phyloP scores from a whole-genome alignment of 1,284 basidiomycete genomes.

The Trametes pubescens region DNA sequence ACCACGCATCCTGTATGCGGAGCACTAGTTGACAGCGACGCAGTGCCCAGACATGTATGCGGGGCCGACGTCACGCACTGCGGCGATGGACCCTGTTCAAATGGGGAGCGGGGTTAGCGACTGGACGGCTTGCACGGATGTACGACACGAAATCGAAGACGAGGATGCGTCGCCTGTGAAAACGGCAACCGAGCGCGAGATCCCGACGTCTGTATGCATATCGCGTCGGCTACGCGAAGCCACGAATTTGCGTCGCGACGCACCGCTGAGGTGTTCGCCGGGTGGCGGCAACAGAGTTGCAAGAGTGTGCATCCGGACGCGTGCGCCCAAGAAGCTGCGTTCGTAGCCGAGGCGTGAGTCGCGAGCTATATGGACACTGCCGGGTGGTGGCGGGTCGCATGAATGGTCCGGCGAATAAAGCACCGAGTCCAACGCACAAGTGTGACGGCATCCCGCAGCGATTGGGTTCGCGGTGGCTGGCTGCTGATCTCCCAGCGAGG shows the following conservation, averaged over 20 bases:
- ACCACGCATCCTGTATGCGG: neutral
- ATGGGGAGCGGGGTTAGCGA: neutral
- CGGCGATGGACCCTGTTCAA: neutral
- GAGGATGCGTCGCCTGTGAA: conserved; percentile 3
- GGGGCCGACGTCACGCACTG: neutral
- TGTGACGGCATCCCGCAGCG: conserved; percentile 2
- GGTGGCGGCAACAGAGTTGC: neutral
- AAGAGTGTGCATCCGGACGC: neutral
- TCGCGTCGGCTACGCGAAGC: neutral
- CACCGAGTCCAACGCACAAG: neutral
- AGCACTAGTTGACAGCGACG: neutral
- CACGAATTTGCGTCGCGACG: neutral
- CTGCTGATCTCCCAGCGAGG: conserved; percentile 1
- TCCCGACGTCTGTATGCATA: conserved; percentile 1
- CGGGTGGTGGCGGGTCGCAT: neutral
- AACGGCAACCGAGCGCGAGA: conserved; percentile 7
- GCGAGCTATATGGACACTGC: neutral
- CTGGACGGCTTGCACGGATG: neutral
- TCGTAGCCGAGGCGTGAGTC: neutral
- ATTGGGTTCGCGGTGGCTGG: neutral
- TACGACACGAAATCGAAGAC: neutral
- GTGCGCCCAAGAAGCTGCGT: neutral
- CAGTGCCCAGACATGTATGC: neutral
- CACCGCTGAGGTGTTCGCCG: neutral
- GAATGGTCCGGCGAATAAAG: conserved; percentile 4